phyloP scores from a whole-genome alignment of 1,284 basidiomycete species.

The Cryptococcus sp. region DNA sequence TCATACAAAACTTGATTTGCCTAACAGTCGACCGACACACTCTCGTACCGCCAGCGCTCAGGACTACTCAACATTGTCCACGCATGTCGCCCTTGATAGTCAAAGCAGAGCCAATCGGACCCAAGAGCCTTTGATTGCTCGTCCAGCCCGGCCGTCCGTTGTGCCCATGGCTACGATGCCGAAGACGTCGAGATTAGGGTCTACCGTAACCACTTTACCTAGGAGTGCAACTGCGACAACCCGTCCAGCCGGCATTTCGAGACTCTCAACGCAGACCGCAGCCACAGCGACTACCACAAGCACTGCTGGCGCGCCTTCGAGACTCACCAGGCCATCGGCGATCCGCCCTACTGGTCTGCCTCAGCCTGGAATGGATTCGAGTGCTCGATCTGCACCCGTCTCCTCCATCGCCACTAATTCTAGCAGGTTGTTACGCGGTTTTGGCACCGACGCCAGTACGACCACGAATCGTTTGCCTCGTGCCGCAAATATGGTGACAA shows the following conservation, averaged over 20 bases:
- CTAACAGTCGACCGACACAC: constrained; percentile 3
- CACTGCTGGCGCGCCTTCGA: neutral
- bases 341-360: constrained; percentile 7
- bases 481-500: neutral
- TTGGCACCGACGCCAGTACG: constrained; percentile 15
- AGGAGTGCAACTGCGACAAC: neutral
- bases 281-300: neutral
- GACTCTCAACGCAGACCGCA: neutral
- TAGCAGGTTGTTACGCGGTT: constrained; percentile 10
- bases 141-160: too few relatives aligned
- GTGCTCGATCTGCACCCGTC: constrained; percentile 12
- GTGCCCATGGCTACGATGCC: too few relatives aligned
- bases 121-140: too few relatives aligned
- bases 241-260: neutral
- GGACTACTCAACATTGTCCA: too few relatives aligned
- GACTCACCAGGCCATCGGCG: neutral
- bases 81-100: too few relatives aligned
- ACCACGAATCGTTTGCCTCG: constrained; percentile 7
- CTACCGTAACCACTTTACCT: neutral
- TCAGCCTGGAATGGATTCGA: constrained; percentile 11
- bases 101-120: too few relatives aligned
- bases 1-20: constrained; percentile 8
- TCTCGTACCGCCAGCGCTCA: neutral
- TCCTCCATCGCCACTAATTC: neutral
- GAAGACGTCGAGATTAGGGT: neutral